Evolutionary conservation across 768 basidiomycete genomes (phyloP), one percentile per base, ranked within the genome.

Genomic region (Leccinellum albellum): DNA sequence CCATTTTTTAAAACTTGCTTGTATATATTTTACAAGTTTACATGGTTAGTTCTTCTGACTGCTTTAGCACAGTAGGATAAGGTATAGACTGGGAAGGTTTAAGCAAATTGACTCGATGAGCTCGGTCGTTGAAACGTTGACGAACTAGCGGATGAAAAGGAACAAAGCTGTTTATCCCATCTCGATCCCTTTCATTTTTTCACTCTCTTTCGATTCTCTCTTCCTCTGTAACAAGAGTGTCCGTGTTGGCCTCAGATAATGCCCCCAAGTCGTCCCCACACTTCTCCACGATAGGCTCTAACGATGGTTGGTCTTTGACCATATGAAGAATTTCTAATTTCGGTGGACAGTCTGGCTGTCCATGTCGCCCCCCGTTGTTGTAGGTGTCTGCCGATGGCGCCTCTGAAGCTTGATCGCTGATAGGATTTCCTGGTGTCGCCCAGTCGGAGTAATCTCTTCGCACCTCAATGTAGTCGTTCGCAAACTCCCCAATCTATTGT

Each of bases 381-480:
- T 46, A 61, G 10, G 48, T 61, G 1, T 67, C 61, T 12, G 26
- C 29, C 21, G 60, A 60, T 26, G 55, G 59, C 5, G 24, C 55
- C 20, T 61, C 50, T 15, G 57, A 56, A 15, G 5, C 57, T 13
- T 33, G 52, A 15, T 58, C 53, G 31, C 37, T 61, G 58, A 52
- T 32, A 20, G 9, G 23, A 40, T 62, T 47, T 61, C 74, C 51
- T 66, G 75, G 14, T 2, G 51, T 14, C 42, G 73, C 79, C 74
- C 79, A 82, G 63, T 86, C 84, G 17, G 76, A 73, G 63, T 80
- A 86, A 64, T 88, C 82, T 51, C 88, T 80, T 46, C 84, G 84
- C 20, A 87, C 78, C 66, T 90, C 84, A 56, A 85, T 84, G 59
- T 86, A 87, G 61, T 87, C 86, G 20, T 75, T 82, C 14, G 85